Evolutionary conservation across 1,284 basidiomycete genomes (phyloP), one percentile per base, ranked within the genome.

Genomic region (Cerioporus squamosus): DNA sequence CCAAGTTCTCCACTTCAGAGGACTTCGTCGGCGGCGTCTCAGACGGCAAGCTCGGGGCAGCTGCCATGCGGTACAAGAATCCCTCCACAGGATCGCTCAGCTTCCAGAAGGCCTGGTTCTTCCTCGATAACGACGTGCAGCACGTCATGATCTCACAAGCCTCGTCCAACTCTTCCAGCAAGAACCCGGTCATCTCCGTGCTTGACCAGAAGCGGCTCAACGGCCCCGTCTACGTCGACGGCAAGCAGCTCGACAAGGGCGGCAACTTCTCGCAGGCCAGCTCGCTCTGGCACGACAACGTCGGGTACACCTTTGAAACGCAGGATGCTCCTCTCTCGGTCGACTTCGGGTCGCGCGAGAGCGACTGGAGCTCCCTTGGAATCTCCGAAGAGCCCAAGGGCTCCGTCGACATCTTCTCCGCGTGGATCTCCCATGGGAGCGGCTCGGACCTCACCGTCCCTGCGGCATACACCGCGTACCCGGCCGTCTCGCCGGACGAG

Each of bases 31-130:
- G 88, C 2, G 87, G 86, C 1, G 84, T 78, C 2, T 85, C 85
- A 1, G 79, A 83, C 49, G 85, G 84, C 5, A 69, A 68, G 29
- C 68, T 80, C 43, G 87, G 87, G 8, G 71, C 81, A 7, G 80
- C 81, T 0, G 85, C 77, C 18, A 87, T 88, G 86, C 75, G 79
- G 47, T 88, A 81, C 70, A 83, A 79, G 31, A 88, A 89, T 66
- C 87, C 88, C 1, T 57, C 74, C 44, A 87, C 86, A 5, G 67
- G 74, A n/a, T 69, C 79, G 4, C 69, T 90, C 44, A 72, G 74
- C 56, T 91, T 82, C 79, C 84, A 85, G 65, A 90, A 90, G 71
- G 80, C 82, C 0, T 88, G 84, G 84, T 88, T 90, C 75, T 90
- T 87, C 81, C 78, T 91, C 59, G 79, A 84, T 50, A 75, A 81